phyloP scores from a whole-genome alignment of 2,329 filamentous ascomycete species.

The Aureobasidium sp. region DNA sequence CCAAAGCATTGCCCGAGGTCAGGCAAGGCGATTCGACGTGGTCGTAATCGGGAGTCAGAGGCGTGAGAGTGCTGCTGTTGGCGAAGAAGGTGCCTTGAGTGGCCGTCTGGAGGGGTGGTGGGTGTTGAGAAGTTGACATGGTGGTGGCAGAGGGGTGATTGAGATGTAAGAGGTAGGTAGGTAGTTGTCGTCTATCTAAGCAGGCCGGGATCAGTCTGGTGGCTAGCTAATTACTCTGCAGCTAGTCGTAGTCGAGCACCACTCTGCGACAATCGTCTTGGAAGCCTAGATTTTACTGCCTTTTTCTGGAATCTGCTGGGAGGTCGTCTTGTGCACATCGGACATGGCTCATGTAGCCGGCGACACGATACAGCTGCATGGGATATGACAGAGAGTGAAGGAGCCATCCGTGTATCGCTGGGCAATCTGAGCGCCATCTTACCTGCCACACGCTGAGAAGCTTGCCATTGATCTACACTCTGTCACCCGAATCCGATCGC shows the following conservation, averaged over 20 bases:
- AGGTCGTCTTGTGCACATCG: not conserved
- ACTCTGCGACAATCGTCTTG: not conserved
- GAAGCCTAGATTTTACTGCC: too few species aligned
- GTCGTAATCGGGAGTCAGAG: slow-evolving; percentile 20
- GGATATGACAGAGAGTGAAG: not conserved
- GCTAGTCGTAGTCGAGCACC: not conserved
- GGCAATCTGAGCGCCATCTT: not conserved
- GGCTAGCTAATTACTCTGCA: not conserved
- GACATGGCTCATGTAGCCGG: not conserved
- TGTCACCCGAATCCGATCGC: not conserved
- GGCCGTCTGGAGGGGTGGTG: not conserved
- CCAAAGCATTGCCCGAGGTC: slow-evolving; percentile 51
- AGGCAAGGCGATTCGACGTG: slow-evolving; percentile 39
- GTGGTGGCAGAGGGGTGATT: not conserved
- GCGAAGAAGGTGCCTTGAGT: slow-evolving; percentile 2
- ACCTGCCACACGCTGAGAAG: not conserved
- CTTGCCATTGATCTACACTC: not conserved
- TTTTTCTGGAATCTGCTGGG: not conserved
- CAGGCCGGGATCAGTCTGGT: not conserved
- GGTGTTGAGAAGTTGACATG: not conserved
- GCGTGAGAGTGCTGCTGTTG: slow-evolving; percentile 4
- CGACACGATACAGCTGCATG: not conserved
- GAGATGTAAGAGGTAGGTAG: not conserved
- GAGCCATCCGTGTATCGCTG: not conserved
- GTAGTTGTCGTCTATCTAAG: too few species aligned